phyloP scores from a whole-genome alignment of 2,329 filamentous ascomycete genomes.

The Pyricularia sp. region DNA sequence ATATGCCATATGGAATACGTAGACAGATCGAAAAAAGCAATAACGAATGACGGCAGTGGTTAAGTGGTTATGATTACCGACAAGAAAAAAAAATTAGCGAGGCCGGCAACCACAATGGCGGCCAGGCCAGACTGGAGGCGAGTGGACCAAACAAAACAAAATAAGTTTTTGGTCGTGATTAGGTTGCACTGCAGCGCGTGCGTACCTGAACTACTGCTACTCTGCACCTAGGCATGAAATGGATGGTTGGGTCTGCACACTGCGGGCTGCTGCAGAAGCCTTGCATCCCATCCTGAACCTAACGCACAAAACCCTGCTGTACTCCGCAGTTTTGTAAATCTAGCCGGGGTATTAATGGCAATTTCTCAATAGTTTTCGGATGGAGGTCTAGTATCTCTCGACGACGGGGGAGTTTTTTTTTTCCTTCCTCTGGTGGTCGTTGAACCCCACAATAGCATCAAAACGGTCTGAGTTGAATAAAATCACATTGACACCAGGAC shows the following conservation, averaged over 20 bases:
- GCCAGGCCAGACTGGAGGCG: not conserved
- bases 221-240: not conserved
- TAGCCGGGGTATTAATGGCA: not conserved
- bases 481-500: not conserved
- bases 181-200: not conserved
- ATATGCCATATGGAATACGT: not conserved
- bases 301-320: not conserved
- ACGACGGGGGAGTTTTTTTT: not conserved
- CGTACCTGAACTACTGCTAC: not conserved
- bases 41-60: not conserved
- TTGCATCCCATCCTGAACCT: not conserved
- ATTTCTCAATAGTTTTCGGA: not conserved
- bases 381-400: not conserved
- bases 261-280: not conserved
- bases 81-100: not conserved
- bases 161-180: not conserved
- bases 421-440: not conserved
- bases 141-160: not conserved
- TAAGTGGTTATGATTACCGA: not conserved
- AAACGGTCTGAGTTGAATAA: not conserved
- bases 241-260: not conserved
- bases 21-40: not conserved
- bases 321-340: not conserved
- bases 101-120: not conserved
- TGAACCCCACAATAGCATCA: not conserved